Evolutionary conservation across 2,329 filamentous ascomycete genomes (phyloP).

Genomic region (Knoxdaviesia proteae): DNA sequence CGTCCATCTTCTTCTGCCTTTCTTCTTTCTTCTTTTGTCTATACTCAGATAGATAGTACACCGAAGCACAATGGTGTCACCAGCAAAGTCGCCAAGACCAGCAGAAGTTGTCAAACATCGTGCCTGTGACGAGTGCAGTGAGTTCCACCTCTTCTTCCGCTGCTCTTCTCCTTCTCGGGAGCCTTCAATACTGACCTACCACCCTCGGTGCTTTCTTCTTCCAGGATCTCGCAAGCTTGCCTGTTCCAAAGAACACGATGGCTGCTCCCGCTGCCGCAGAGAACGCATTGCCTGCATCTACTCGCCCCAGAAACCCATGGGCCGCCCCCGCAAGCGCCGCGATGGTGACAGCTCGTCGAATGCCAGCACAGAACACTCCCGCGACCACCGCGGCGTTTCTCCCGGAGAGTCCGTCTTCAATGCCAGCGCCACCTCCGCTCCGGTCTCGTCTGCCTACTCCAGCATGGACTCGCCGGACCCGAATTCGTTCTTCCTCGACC

Average conservation of each 20-base stretch:
- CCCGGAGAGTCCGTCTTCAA: not conserved
- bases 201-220: not conserved
- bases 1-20: too few relatives aligned
- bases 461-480: too few relatives aligned
- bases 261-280: conserved; percentile 35
- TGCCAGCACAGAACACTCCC: not conserved
- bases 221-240: conserved; percentile 41
- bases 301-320: conserved; percentile 46
- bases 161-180: conserved; percentile 1
- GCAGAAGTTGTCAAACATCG: conserved; percentile 26
- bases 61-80: conserved; percentile 7
- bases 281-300: conserved; percentile 39
- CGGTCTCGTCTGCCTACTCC: not conserved
- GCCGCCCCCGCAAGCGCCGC: conserved; percentile 37
- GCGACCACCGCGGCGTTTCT: not conserved
- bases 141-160: conserved; percentile 11
- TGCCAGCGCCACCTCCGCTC: not conserved
- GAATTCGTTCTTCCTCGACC: too few relatives aligned
- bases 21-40: not conserved
- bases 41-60: not conserved
- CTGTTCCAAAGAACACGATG: conserved; percentile 39
- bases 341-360: conserved; percentile 10
- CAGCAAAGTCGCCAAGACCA: conserved; percentile 4
- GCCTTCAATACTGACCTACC: conserved; percentile 3
- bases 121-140: conserved; percentile 49